These are phyloP conservation scores for Dictyostelium firmibasis DNA, from an alignment of 78 protist species.

Conservation along the genomic window DNA sequence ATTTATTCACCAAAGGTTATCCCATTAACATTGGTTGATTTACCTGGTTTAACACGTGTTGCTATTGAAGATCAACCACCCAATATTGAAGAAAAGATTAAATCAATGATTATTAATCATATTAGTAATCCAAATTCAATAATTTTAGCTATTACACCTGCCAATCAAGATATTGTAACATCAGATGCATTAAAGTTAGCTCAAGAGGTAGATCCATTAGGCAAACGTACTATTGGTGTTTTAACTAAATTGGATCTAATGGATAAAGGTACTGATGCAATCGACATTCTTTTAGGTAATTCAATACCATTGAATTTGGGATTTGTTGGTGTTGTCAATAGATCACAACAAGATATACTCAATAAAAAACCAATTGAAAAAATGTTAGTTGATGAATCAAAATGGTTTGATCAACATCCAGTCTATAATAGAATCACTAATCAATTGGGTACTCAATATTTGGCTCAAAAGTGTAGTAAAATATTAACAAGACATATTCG, in stretches of 20 bases:
- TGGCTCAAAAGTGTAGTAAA: slow-evolving; percentile 83
- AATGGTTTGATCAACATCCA: slow-evolving; percentile 86
- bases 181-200: slow-evolving; percentile 95
- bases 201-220: slow-evolving; percentile 91
- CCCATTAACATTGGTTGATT: slow-evolving; percentile 97
- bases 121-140: slow-evolving; percentile 87
- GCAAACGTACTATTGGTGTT: slow-evolving; percentile 97
- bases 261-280: slow-evolving; percentile 95
- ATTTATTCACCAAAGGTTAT: slow-evolving; percentile 94
- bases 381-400: slow-evolving; percentile 75
- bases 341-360: slow-evolving; percentile 90
- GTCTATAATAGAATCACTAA: slow-evolving; percentile 77
- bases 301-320: slow-evolving; percentile 84
- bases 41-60: slow-evolving; percentile 97
- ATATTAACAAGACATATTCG: slow-evolving; percentile 74
- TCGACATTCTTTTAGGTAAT: slow-evolving; percentile 90
- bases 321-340: slow-evolving; percentile 93
- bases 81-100: slow-evolving; percentile 92
- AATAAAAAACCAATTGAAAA: slow-evolving; percentile 18
- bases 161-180: slow-evolving; percentile 96
- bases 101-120: slow-evolving; percentile 84
- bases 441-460: slow-evolving; percentile 83
- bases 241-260: slow-evolving; percentile 93
- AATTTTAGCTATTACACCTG: slow-evolving; percentile 97
- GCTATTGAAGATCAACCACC: slow-evolving; percentile 96